phyloP scores from a whole-genome alignment of 2,329 filamentous ascomycete genomes.

The Magnaporthiopsis incrustans region DNA sequence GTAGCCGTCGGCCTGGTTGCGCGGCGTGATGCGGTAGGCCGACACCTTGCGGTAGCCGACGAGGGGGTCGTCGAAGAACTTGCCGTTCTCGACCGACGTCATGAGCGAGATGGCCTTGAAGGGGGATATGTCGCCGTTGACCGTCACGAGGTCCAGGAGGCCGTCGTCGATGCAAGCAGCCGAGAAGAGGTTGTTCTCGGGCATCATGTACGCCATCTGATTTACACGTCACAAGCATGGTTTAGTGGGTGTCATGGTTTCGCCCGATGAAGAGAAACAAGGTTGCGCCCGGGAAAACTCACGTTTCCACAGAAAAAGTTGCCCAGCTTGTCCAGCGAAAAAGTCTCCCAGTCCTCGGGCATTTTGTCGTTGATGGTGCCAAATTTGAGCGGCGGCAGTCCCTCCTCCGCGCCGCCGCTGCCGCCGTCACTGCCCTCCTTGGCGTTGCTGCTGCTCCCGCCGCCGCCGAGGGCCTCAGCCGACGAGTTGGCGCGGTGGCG shows the following conservation, averaged over 20 bases:
- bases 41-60: slow-evolving; percentile 77
- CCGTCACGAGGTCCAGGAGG: slow-evolving; percentile 73
- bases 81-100: slow-evolving; percentile 60
- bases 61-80: slow-evolving; percentile 70
- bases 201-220: slow-evolving; percentile 83
- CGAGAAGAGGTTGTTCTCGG: slow-evolving; percentile 81
- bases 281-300: slow-evolving; percentile 19
- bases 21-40: slow-evolving; percentile 80
- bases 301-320: slow-evolving; percentile 93
- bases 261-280: background rate
- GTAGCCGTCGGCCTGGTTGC: slow-evolving; percentile 62
- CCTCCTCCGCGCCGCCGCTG: slow-evolving; percentile 25
- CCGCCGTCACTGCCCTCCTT: no score
- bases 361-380: slow-evolving; percentile 73
- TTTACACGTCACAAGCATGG: background rate
- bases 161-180: slow-evolving; percentile 78
- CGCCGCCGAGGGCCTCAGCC: background rate
- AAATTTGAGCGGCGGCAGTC: slow-evolving; percentile 66
- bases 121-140: slow-evolving; percentile 67
- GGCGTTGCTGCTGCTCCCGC: background rate
- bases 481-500: slow-evolving; percentile 7
- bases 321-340: slow-evolving; percentile 69
- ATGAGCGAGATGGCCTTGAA: slow-evolving; percentile 61
- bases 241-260: background rate
- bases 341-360: slow-evolving; percentile 67